Conservation (phyloP, 306 rosid genomes). For the Vigna mungo region DNA sequence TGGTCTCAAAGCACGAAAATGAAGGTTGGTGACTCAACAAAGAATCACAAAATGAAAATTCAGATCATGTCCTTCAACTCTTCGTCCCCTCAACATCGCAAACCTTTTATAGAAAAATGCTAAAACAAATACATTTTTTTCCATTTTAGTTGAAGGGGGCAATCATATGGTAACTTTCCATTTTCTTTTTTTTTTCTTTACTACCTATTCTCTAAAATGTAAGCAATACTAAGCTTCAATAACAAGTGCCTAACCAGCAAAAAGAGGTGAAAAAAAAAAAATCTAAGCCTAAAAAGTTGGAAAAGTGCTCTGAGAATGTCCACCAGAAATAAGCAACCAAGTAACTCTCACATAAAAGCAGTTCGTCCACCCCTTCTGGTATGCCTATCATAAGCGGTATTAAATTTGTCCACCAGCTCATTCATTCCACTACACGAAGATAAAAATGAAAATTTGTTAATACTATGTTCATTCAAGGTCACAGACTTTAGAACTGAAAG, state of each 20-base stretch:
- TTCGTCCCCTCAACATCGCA: constrained; percentile 26
- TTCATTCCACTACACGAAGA: constrained; percentile 54
- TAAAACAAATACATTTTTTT: background rate
- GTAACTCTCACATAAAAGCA: constrained; percentile 69
- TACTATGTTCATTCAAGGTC: constrained; percentile 20
- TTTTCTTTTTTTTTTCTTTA: background rate
- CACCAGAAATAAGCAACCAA: constrained; percentile 35
- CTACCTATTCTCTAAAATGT: constrained; percentile 38
- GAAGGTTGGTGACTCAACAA: constrained; percentile 28
- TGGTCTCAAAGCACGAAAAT: constrained; percentile 4
- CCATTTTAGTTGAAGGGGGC: background rate
- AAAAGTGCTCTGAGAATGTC: constrained; percentile 36
- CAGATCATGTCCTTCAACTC: constrained; percentile 26
- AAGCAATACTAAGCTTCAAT: constrained; percentile 37
- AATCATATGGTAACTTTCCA: constrained; percentile 31
- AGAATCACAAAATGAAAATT: constrained; percentile 27
- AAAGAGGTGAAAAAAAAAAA: constrained; percentile 8
- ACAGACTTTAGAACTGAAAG: constrained; percentile 24
- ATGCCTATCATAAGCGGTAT: constrained; percentile 93
- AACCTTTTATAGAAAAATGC: constrained; percentile 14
- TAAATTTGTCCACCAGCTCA: constrained; percentile 82
- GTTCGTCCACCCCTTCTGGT: constrained; percentile 93
- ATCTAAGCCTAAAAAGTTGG: constrained; percentile 27
- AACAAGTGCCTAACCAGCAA: constrained; percentile 42
- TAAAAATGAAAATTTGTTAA: constrained; percentile 3